Conservation (phyloP, 768 basidiomycete genomes). For the Boletus bicolor region DNA sequence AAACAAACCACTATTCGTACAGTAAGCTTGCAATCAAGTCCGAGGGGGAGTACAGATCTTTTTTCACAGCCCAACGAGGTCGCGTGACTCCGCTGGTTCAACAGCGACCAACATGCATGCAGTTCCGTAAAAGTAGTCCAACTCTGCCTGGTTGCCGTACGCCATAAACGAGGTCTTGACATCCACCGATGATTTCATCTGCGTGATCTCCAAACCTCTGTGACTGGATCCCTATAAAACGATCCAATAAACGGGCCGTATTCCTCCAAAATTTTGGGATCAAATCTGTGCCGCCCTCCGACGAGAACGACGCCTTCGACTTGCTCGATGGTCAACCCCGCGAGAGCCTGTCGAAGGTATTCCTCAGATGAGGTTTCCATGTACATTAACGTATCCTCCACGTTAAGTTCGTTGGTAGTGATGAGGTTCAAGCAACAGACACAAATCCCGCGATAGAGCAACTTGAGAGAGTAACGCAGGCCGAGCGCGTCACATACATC, state of each 20-base stretch:
- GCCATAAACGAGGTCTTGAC: neutral
- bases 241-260: neutral
- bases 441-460: neutral
- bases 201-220: conserved; percentile 11
- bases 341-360: neutral
- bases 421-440: neutral
- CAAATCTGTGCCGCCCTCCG: neutral
- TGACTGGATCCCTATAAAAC: conserved; percentile 2
- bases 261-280: too few relatives aligned
- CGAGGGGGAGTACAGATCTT: neutral
- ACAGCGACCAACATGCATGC: conserved; percentile 15
- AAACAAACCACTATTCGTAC: neutral
- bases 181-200: conserved; percentile 7
- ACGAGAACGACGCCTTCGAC: conserved; percentile 2
- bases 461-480: neutral
- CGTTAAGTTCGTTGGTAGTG: neutral
- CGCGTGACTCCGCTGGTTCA: conserved; percentile 1
- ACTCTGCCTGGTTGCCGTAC: conserved; percentile 2
- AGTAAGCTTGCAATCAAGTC: neutral
- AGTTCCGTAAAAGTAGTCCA: conserved; percentile 11
- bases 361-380: accelerated
- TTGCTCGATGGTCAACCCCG: neutral
- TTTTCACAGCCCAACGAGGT: neutral
- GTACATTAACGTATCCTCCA: neutral
- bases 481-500: conserved; percentile 7